These are phyloP conservation scores for Beauveria sp. DNA, from an alignment of 2,329 filamentous ascomycete genomes.

Conservation along the genomic window DNA sequence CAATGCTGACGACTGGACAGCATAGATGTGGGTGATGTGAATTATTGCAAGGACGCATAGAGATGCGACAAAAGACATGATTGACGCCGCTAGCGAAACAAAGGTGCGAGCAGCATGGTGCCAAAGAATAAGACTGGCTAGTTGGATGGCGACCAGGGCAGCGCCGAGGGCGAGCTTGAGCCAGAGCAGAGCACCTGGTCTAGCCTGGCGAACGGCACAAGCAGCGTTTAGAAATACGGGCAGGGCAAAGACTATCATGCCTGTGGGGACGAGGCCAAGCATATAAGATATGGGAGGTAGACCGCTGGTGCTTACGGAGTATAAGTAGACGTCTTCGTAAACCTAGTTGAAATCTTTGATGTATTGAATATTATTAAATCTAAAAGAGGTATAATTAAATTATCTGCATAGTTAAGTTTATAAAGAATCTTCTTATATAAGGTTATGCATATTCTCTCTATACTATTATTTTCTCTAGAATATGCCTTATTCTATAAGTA, in stretches of 20 bases:
- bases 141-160: constrained; percentile 11
- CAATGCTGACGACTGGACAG: constrained; percentile 25
- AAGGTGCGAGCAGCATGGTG: constrained; percentile 12
- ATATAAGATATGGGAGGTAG: neutral
- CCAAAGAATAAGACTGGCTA: constrained; percentile 22
- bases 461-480: too few species aligned
- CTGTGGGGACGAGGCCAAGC: neutral
- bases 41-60: constrained; percentile 21
- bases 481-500: too few species aligned
- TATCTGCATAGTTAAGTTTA: too few species aligned
- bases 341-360: too few species aligned
- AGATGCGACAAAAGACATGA: constrained; percentile 21
- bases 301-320: too few species aligned
- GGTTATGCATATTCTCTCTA: too few species aligned
- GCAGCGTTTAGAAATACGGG: neutral
- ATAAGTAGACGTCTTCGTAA: too few species aligned
- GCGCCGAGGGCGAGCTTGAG: constrained; percentile 13
- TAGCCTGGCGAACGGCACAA: neutral
- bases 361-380: too few species aligned
- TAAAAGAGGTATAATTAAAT: too few species aligned
- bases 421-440: too few species aligned
- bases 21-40: constrained; percentile 26
- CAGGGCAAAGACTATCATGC: neutral
- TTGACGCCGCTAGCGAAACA: constrained; percentile 22
- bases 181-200: constrained; percentile 15